Evolutionary conservation across 2,329 filamentous ascomycete species (phyloP).

Genomic region (Clarireedia monteithiana): DNA sequence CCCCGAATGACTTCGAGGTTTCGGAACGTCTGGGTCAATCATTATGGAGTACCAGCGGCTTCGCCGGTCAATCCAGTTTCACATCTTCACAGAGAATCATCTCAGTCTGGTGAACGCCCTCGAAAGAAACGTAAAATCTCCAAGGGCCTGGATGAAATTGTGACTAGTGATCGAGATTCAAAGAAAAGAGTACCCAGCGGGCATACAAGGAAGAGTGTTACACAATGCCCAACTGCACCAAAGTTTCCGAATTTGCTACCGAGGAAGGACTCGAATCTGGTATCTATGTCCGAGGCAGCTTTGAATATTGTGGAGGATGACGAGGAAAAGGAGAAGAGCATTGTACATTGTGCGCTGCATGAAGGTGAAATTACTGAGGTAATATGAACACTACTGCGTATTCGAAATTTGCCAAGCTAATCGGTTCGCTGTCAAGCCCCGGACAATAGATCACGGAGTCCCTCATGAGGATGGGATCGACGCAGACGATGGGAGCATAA

Average conservation of each 20-base stretch:
- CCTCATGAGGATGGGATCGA: too few relatives aligned
- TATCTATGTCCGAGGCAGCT: neutral
- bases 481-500: too few relatives aligned
- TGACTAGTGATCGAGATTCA: neutral
- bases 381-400: too few relatives aligned
- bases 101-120: neutral
- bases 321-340: neutral
- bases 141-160: neutral
- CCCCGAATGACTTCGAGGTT: slow-evolving; percentile 5
- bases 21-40: slow-evolving; percentile 3
- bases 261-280: slow-evolving; percentile 1
- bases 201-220: neutral
- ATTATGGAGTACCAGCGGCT: neutral
- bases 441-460: too few relatives aligned
- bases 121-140: neutral
- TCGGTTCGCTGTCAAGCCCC: too few relatives aligned
- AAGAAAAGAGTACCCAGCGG: neutral
- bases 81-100: too few relatives aligned
- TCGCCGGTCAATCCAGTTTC: too few relatives aligned
- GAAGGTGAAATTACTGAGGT: too few relatives aligned
- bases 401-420: too few relatives aligned
- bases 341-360: neutral
- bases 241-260: slow-evolving; percentile 2
- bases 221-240: neutral
- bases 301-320: neutral